Base-by-base conservation (phyloP, 306 rosid species). In the Cotoneaster glaucophyllus region DNA sequence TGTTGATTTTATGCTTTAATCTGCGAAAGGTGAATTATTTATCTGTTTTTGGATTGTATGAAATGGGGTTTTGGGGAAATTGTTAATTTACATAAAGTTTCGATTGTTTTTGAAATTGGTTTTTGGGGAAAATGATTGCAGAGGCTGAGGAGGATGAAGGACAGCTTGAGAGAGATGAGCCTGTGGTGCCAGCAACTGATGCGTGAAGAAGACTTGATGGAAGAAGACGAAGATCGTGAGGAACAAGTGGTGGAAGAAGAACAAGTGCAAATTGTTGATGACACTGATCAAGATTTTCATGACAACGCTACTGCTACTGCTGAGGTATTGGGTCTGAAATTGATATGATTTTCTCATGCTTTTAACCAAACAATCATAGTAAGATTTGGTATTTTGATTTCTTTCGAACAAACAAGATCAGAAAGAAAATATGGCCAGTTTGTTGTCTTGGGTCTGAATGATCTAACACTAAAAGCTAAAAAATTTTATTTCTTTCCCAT, bases 101-200 rank as follows among this genome's bases (percentile, higher is more conserved):
- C 10, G 56, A 22, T 59, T 57, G 67, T 52, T 45, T 32, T 31
- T 71, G 28, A 69, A 2, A 32, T 67, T n/a, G 44, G 53, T 64
- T 66, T 58, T 77, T 15, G 3, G 25, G 59, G 26, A 2, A 62
- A 15, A 57, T 57, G 13, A 11, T 76, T 78, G 81, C 72, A 88
- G 96, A 86, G 78, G 74, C 73, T 83, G 67, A 81, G 45, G 45
- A 81, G 82, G 71, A 88, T 90, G 81, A 78, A 76, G 86, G 77
- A 56, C 17, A 57, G 85, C 0, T 26, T 82, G 79, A 84, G 44
- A 69, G 90, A 84, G 85, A 81, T 90, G 84, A 84, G 44, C 61
- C 78, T 63, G 29, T 83, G 86, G 89, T 88, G 87, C 85, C 83
- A 67, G 81, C 13, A 83, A 3, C 74, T 82, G 32, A 70, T 83